Base-by-base conservation (phyloP, 805 yeast species). In the Ogataea zsoltii region DNA sequence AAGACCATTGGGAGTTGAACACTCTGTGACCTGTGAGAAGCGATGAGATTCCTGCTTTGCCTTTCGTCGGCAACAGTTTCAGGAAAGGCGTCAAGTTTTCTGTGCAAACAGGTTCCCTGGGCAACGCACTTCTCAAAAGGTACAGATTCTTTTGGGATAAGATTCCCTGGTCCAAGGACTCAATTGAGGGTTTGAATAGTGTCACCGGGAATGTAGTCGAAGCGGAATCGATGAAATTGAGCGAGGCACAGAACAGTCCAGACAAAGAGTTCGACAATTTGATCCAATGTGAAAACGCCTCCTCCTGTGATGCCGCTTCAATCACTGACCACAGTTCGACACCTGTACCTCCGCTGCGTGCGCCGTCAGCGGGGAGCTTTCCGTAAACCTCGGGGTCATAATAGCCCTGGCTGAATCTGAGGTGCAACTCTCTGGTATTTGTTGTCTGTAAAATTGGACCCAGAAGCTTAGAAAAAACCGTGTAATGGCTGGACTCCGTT, bases 351-450 rank as follows among this genome's bases (percentile, higher is more conserved):
- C 99, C 99, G 42, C 90, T 75, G 45, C 68, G 68, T 11, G 65
- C 59, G 1, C 99, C 99, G 52, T 80, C 68, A 37, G 69, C 67
- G 0, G 97, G 97, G 33, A 88, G 71, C 37, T 72, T 68, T 0
- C 98, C 98, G 95, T 96, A 94, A 7, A 75, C 70, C 48, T 85
- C 88, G 1, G 91, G 70, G 60, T 94, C 96, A 92, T 97, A 94
- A 82, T 90, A 86, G 0, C 99, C 99, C 64, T 88, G 96, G 2
- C 95, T 79, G 61, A 94, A 94, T 44, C 97, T 70, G 48, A 94
- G 68, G 62, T 88, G 96, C 36, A 94, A 70, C 57, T 88, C 91
- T 44, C 86, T 73, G 0, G 95, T 77, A 47, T 76, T 72, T 2
- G 96, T 77, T 11, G 75, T 66, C 33, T 77, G 80, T 12, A 94